These are phyloP conservation scores for Venturia oleaginea DNA, from an alignment of 2,329 filamentous ascomycete genomes.

Conservation along the genomic window DNA sequence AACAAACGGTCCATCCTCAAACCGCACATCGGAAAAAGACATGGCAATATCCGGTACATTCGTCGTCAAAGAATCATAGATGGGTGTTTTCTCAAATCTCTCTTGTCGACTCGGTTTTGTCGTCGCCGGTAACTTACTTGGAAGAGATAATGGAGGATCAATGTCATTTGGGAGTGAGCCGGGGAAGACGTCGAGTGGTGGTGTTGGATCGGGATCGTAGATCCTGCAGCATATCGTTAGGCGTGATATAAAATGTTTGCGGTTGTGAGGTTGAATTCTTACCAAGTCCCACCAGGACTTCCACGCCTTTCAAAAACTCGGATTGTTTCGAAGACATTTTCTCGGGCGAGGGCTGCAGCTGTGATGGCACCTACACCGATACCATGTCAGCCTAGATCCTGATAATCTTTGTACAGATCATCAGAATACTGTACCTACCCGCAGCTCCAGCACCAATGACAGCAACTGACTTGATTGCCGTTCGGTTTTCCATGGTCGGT, in stretches of 20 bases:
- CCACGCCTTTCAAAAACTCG: not conserved
- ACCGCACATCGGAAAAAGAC: constrained; percentile 45
- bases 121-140: not conserved
- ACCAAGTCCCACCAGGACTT: not conserved
- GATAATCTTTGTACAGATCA: not conserved
- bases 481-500: not conserved
- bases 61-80: constrained; percentile 23
- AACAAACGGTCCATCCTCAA: constrained; percentile 48
- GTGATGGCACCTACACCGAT: not conserved
- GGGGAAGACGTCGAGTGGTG: not conserved
- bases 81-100: not conserved
- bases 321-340: not conserved
- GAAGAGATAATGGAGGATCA: not conserved
- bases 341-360: not conserved
- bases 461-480: not conserved
- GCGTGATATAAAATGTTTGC: no score
- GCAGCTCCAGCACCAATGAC: constrained; percentile 6
- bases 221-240: not conserved
- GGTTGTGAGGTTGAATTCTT: not conserved
- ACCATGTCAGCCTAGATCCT: not conserved
- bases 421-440: not conserved
- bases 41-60: constrained; percentile 50
- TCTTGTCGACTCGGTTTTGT: not conserved
- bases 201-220: not conserved
- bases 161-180: not conserved